These are phyloP conservation scores for Solanum habrochaites DNA, from an alignment of 257 asterid species.

Conservation along the genomic window DNA sequence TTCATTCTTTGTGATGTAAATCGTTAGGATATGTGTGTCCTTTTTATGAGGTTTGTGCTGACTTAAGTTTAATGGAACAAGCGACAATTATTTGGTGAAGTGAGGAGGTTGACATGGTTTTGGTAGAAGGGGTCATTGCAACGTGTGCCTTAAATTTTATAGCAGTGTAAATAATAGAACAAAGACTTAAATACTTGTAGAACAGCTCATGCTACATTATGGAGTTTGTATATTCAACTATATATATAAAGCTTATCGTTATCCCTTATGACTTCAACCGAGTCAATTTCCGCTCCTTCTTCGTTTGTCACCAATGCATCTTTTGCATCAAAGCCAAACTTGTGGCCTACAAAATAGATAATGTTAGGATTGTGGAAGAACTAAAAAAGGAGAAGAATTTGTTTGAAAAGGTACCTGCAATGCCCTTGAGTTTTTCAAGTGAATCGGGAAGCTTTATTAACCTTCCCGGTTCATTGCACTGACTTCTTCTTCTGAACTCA, in stretches of 20 bases:
- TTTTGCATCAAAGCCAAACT: slow-evolving; percentile 69
- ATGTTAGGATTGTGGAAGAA: not conserved
- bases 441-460: slow-evolving; percentile 47
- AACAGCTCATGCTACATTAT: not conserved
- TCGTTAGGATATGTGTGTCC: too few species aligned
- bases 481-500: slow-evolving; percentile 17
- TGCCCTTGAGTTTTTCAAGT: slow-evolving; percentile 43
- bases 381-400: not conserved
- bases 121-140: too few species aligned
- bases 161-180: not conserved
- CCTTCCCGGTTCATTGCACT: slow-evolving; percentile 54
- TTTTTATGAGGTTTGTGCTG: too few species aligned
- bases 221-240: slow-evolving; percentile 9
- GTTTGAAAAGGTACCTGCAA: slow-evolving; percentile 41
- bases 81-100: too few species aligned
- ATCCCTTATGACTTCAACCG: slow-evolving; percentile 79
- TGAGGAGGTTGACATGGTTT: too few species aligned
- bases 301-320: slow-evolving; percentile 47
- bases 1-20: too few species aligned
- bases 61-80: too few species aligned
- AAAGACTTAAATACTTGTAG: not conserved
- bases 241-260: slow-evolving; percentile 57
- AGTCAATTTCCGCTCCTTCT: slow-evolving; percentile 76
- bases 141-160: too few species aligned
- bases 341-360: slow-evolving; percentile 41